Conservation (phyloP, 345 rosid genomes). For the Eucalyptus camaldulensis region DNA sequence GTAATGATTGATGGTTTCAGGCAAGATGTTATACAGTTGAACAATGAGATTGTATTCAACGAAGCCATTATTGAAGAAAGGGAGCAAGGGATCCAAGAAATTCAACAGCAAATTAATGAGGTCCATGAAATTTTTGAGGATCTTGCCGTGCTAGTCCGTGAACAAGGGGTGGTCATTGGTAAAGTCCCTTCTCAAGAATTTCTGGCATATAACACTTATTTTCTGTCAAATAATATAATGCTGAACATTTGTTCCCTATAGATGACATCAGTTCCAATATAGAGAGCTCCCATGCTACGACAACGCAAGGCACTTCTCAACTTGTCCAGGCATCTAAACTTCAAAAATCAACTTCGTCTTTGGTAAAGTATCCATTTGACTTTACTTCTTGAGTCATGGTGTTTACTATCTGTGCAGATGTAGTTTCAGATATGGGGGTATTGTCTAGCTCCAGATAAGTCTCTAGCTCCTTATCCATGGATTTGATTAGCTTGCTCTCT, state of each 20-base stretch:
- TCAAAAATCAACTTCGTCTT: slow-evolving; percentile 79
- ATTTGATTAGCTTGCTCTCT: neutral
- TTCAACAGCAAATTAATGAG: slow-evolving; percentile 93
- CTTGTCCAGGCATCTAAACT: slow-evolving; percentile 75
- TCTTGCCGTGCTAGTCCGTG: slow-evolving; percentile 82
- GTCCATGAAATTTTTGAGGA: slow-evolving; percentile 91
- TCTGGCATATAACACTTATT: neutral
- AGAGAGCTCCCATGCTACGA: slow-evolving; percentile 60
- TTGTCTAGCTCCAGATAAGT: neutral
- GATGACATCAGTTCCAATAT: slow-evolving; percentile 80
- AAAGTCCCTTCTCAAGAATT: neutral
- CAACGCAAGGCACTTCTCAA: slow-evolving; percentile 63
- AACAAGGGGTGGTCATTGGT: slow-evolving; percentile 87
- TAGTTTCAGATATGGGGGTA: neutral
- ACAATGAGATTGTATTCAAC: slow-evolving; percentile 85
- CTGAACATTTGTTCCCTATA: slow-evolving; percentile 7
- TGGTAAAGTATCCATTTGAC: slow-evolving; percentile 27
- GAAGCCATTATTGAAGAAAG: slow-evolving; percentile 93
- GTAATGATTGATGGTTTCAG: slow-evolving; percentile 7
- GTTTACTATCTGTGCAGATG: neutral
- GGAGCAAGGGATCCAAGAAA: slow-evolving; percentile 88
- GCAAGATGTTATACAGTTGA: slow-evolving; percentile 70
- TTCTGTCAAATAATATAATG: neutral
- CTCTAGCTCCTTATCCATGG: neutral
- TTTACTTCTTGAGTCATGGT: neutral